Percentiles rank a stretch among this genome's conserved stretches.
Conservation (phyloP, 495 filamentous ascomycete species). For the Acidiella bohemica region DNA sequence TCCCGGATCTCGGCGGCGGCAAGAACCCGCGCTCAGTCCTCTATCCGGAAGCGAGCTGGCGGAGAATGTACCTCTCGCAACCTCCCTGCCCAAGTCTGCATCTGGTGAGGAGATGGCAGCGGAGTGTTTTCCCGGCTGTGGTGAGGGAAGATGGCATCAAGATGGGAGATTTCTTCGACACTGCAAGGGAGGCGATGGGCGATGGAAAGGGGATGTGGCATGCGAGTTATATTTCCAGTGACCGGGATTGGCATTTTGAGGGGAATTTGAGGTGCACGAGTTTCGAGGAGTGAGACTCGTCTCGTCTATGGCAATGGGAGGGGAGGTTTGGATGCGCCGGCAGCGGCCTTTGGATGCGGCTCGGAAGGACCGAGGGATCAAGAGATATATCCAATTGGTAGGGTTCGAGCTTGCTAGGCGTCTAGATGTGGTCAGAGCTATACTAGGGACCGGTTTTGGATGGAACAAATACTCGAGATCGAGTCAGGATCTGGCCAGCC, state of each 20-base stretch:
- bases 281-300: slow-evolving; percentile 6
- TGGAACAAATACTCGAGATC: no score
- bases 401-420: no score
- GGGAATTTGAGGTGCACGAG: slow-evolving; percentile 11
- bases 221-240: slow-evolving; percentile 9
- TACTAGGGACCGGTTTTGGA: no score
- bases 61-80: slow-evolving; percentile 19
- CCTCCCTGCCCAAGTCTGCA: slow-evolving; percentile 19
- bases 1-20: no score
- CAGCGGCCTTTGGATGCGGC: no score
- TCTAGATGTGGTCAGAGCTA: no score
- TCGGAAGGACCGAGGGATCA: no score
- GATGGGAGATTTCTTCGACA: slow-evolving; percentile 17
- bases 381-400: no score
- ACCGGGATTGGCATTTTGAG: slow-evolving; percentile 23
- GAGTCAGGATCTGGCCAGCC: no score
- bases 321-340: no score
- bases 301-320: no score
- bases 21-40: slow-evolving; percentile 1
- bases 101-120: slow-evolving; percentile 16
- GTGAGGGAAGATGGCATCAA: slow-evolving; percentile 13
- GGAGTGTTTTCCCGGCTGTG: slow-evolving; percentile 9
- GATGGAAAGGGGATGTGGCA: slow-evolving; percentile 11
- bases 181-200: neutral
- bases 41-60: slow-evolving; percentile 19